Conservation (phyloP, 2,329 filamentous ascomycete species). For the Lachnellula subtilissima region DNA sequence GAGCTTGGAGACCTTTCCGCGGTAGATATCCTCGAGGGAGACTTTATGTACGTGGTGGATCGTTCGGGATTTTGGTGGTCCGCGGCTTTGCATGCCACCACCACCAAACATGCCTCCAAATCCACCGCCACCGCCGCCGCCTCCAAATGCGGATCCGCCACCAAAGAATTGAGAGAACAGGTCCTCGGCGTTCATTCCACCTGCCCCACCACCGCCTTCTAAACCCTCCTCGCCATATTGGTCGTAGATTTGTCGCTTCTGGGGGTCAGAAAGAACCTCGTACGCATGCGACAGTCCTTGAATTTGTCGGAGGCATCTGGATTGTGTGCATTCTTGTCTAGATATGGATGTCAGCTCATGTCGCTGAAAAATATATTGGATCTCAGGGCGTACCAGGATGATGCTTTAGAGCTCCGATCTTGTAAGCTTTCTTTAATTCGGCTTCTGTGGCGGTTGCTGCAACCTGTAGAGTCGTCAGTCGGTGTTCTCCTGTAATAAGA, state of each 20-base stretch:
- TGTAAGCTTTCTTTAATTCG: constrained; percentile 89
- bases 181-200: constrained; percentile 92
- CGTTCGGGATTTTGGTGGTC: constrained; percentile 83
- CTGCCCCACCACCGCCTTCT: constrained; percentile 74
- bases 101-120: constrained; percentile 73
- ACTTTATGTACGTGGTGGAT: constrained; percentile 99
- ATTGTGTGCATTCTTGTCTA: constrained; percentile 96
- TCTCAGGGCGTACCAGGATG: constrained; percentile 64
- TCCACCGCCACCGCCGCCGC: constrained; percentile 48
- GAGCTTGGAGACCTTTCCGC: constrained; percentile 94
- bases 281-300: constrained; percentile 96
- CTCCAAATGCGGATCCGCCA: constrained; percentile 57
- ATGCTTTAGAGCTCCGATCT: constrained; percentile 74
- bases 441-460: constrained; percentile 73
- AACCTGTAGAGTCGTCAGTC: constrained; percentile 51
- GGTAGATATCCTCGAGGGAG: constrained; percentile 95
- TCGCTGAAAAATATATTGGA: constrained; percentile 4
- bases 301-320: constrained; percentile 94
- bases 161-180: constrained; percentile 97
- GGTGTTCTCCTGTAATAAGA: constrained; percentile 19
- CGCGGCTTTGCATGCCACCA: constrained; percentile 70
- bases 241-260: constrained; percentile 91
- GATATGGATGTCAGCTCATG: constrained; percentile 11
- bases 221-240: constrained; percentile 97
- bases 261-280: constrained; percentile 85